These are phyloP conservation scores for Rhizopus sp. DNA, from an alignment of 371 early-diverging fungal species.

Conservation along the genomic window DNA sequence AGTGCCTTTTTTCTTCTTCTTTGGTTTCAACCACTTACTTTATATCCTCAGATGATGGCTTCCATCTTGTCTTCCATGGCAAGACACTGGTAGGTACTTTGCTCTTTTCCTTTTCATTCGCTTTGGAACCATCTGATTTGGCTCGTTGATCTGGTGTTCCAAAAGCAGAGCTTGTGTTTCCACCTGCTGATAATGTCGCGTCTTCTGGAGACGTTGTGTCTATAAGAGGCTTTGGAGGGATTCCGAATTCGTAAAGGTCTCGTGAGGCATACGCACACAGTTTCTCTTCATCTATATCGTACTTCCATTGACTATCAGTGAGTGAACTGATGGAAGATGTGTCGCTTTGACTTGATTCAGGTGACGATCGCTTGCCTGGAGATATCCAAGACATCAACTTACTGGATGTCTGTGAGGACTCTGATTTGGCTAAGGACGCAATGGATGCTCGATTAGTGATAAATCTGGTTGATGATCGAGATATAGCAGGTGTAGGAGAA, in stretches of 20 bases:
- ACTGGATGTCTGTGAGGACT: conserved; percentile 17
- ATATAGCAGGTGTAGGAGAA: conserved; percentile 8
- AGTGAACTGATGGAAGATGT: conserved; percentile 1
- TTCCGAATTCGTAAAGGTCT: conserved; percentile 11
- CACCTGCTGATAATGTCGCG: not conserved
- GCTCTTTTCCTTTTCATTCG: conserved; percentile 8
- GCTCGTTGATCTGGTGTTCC: not conserved
- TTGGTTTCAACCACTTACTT: conserved; percentile 27
- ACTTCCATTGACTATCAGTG: not conserved
- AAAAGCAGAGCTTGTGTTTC: not conserved
- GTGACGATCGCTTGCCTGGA: conserved; percentile 9
- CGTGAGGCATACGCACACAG: conserved; percentile 31
- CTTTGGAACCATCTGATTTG: conserved; percentile 1
- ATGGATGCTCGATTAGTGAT: not conserved
- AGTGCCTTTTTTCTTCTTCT: not conserved
- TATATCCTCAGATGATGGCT: conserved; percentile 53
- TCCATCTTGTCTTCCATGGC: conserved; percentile 57
- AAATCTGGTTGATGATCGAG: conserved; percentile 8
- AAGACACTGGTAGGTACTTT: conserved; percentile 48
- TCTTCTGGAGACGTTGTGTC: not conserved
- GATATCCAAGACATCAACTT: conserved; percentile 34
- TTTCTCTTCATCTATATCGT: conserved; percentile 23
- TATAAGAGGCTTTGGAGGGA: not conserved
- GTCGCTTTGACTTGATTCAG: not conserved
- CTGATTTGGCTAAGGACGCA: not conserved